Conservation (phyloP, 768 basidiomycete genomes). For the Floccularia luteovirens region DNA sequence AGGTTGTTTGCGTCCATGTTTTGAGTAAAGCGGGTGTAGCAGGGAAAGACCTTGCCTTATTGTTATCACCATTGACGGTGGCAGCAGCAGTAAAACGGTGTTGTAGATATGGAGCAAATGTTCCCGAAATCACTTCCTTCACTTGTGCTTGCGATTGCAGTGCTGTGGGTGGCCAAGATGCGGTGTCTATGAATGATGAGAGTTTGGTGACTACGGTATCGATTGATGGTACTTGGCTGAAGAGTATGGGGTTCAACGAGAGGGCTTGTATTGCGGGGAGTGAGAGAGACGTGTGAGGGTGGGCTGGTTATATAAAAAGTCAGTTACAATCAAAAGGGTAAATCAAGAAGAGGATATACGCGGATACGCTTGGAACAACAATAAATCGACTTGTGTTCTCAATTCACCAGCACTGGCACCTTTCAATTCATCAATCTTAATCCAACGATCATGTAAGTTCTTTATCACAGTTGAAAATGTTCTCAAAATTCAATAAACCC, state of each 20-base stretch:
- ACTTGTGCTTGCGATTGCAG: slow-evolving; percentile 25
- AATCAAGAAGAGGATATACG: slow-evolving; percentile 38
- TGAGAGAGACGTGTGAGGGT: slow-evolving; percentile 58
- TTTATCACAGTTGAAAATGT: not conserved
- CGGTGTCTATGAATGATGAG: slow-evolving; percentile 47
- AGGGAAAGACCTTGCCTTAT: slow-evolving; percentile 13
- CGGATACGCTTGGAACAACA: slow-evolving; percentile 74
- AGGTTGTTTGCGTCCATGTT: slow-evolving; percentile 42
- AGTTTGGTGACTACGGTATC: slow-evolving; percentile 61
- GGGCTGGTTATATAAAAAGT: slow-evolving; percentile 37
- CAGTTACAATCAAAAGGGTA: not conserved
- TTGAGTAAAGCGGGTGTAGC: slow-evolving; percentile 31
- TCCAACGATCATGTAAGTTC: slow-evolving; percentile 1
- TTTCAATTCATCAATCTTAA: slow-evolving; percentile 62
- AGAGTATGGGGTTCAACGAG: slow-evolving; percentile 71
- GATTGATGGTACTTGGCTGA: slow-evolving; percentile 60
- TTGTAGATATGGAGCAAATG: slow-evolving; percentile 61
- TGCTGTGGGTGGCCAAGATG: slow-evolving; percentile 23
- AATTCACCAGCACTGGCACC: slow-evolving; percentile 68
- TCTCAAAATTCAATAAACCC: slow-evolving; percentile 5
- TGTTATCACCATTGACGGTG: slow-evolving; percentile 7
- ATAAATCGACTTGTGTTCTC: slow-evolving; percentile 62
- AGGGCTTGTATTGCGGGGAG: slow-evolving; percentile 55
- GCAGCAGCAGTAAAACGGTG: slow-evolving; percentile 42
- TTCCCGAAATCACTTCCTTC: slow-evolving; percentile 39